Evolutionary conservation across 2,329 filamentous ascomycete species (phyloP).

Genomic region (Gnomoniopsis sp.): DNA sequence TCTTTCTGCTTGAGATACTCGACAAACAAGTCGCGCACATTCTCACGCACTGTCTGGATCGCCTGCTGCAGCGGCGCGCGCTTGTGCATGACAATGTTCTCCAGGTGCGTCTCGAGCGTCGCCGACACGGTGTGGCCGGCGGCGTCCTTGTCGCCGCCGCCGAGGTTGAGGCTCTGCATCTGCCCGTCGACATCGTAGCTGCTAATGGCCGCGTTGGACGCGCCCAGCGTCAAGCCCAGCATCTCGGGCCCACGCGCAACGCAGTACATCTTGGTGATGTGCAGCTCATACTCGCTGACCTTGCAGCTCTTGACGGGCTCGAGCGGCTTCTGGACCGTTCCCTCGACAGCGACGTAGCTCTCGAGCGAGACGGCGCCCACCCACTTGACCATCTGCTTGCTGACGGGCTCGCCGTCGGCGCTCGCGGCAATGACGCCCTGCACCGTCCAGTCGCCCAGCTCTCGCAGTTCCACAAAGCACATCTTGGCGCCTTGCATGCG

Average conservation of each 20-base stretch:
- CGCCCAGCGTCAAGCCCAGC: slow-evolving; percentile 55
- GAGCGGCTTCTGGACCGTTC: slow-evolving; percentile 73
- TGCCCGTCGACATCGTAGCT: slow-evolving; percentile 56
- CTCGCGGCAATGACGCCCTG: slow-evolving; percentile 75
- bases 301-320: slow-evolving; percentile 87
- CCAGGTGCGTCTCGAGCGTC: slow-evolving; percentile 77
- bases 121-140: slow-evolving; percentile 58
- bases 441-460: slow-evolving; percentile 71
- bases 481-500: slow-evolving; percentile 88
- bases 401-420: slow-evolving; percentile 60
- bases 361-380: slow-evolving; percentile 71
- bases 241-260: slow-evolving; percentile 61
- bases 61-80: slow-evolving; percentile 88
- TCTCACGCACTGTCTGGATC: slow-evolving; percentile 43
- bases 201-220: slow-evolving; percentile 51
- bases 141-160: slow-evolving; percentile 18
- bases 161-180: slow-evolving; percentile 38
- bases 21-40: slow-evolving; percentile 37
- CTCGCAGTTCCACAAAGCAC: slow-evolving; percentile 80
- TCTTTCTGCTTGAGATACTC: slow-evolving; percentile 68
- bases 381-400: slow-evolving; percentile 94
- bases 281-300: slow-evolving; percentile 78
- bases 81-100: slow-evolving; percentile 92
- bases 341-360: slow-evolving; percentile 79
- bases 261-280: slow-evolving; percentile 81